phyloP scores from a whole-genome alignment of 108 stramenopile species.

The Nitzschia sp. region DNA sequence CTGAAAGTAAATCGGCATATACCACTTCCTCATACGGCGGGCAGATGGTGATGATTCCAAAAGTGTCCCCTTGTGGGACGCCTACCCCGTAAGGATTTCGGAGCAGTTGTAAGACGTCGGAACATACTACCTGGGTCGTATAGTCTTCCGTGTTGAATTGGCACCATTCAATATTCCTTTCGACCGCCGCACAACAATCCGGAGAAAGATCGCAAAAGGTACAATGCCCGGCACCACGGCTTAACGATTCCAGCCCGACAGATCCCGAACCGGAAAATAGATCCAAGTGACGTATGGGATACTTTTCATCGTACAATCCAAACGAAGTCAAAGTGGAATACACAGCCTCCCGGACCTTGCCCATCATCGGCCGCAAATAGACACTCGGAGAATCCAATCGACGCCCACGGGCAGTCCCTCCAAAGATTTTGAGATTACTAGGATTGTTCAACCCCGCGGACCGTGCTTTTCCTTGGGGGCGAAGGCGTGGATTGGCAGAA shows the following conservation, averaged over 20 bases:
- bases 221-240: conserved; percentile 86
- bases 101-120: conserved; percentile 86
- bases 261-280: conserved; percentile 92
- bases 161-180: conserved; percentile 78
- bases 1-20: conserved; percentile 86
- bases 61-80: conserved; percentile 61
- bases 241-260: conserved; percentile 92
- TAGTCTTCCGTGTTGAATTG: conserved; percentile 58
- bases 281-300: conserved; percentile 78
- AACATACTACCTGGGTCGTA: conserved; percentile 63
- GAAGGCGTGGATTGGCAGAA: conserved; percentile 55
- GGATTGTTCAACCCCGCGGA: conserved; percentile 74
- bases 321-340: conserved; percentile 88
- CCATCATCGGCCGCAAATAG: conserved; percentile 98
- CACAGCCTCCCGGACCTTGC: conserved; percentile 94
- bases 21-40: conserved; percentile 97
- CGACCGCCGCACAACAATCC: conserved; percentile 71
- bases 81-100: conserved; percentile 77
- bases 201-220: conserved; percentile 82
- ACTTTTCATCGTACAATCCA: conserved; percentile 75
- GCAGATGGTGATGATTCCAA: conserved; percentile 88
- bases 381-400: conserved; percentile 88
- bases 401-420: conserved; percentile 76
- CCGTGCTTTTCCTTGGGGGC: conserved; percentile 77
- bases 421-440: conserved; percentile 75